Evolutionary conservation across 441 rosid genomes (phyloP).

Genomic region (Rhodomyrtus psidioides): DNA sequence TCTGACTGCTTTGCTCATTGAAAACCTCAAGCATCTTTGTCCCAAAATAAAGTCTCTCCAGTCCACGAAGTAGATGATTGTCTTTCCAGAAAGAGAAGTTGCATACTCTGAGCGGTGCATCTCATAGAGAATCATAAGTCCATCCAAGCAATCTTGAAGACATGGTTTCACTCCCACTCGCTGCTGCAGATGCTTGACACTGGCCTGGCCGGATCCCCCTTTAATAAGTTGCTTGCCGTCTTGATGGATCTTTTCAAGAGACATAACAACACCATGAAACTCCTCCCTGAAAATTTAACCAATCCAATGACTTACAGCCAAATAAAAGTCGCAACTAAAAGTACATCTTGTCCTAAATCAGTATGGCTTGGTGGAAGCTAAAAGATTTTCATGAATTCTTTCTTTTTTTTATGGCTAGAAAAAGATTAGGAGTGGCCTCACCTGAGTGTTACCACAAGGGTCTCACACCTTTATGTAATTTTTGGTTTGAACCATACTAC

Average conservation of each 20-base stretch:
- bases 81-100: background rate
- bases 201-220: constrained; percentile 33
- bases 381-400: background rate
- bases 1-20: background rate
- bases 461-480: background rate
- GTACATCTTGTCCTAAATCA: background rate
- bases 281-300: constrained; percentile 36
- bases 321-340: background rate
- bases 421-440: background rate
- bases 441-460: background rate
- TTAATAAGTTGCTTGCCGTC: constrained; percentile 46
- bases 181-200: constrained; percentile 38
- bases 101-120: constrained; percentile 73
- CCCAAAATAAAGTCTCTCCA: background rate
- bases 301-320: background rate
- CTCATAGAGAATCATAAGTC: constrained; percentile 52
- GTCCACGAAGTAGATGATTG: background rate
- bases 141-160: constrained; percentile 61
- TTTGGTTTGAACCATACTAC: background rate
- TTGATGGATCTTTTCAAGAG: constrained; percentile 44
- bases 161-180: constrained; percentile 64
- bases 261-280: constrained; percentile 41
- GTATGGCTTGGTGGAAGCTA: background rate
- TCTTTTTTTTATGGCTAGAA: background rate
- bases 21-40: background rate